Conservation (phyloP, 1,284 basidiomycete genomes). For the Hortiboletus rubellus region DNA sequence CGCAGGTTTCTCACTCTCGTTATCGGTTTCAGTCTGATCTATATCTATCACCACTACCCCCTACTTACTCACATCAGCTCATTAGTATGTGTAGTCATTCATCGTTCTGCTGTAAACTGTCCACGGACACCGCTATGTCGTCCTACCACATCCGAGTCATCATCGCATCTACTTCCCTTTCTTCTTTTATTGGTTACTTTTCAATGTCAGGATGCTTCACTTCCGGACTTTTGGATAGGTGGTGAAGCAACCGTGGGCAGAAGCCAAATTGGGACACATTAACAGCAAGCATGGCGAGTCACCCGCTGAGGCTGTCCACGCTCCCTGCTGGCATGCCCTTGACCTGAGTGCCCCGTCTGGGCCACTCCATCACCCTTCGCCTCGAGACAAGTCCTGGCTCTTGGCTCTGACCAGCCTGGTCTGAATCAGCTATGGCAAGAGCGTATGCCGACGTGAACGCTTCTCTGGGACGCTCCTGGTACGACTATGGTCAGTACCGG, state of each 20-base stretch:
- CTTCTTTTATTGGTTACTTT: constrained; percentile 2
- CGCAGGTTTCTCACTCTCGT: constrained; percentile 19
- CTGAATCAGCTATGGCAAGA: constrained; percentile 45
- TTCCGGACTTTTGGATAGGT: constrained; percentile 3
- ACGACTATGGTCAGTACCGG: constrained; percentile 48
- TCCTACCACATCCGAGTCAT: constrained; percentile 19
- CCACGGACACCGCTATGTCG: constrained; percentile 29
- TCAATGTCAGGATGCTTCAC: constrained; percentile 22
- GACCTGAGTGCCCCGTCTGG: constrained; percentile 29
- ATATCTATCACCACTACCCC: constrained; percentile 31
- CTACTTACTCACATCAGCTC: constrained; percentile 26
- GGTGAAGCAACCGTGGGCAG: not conserved
- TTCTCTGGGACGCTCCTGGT: constrained; percentile 47
- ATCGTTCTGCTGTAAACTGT: constrained; percentile 27
- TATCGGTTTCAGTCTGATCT: constrained; percentile 23
- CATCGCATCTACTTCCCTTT: constrained; percentile 18
- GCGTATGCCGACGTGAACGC: constrained; percentile 50
- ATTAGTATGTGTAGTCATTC: constrained; percentile 34
- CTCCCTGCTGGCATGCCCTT: constrained; percentile 14
- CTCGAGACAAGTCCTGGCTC: constrained; percentile 15
- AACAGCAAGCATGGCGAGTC: too few species aligned
- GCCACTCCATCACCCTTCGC: constrained; percentile 20
- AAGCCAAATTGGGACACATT: constrained; percentile 10
- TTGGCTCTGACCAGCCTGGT: constrained; percentile 17
- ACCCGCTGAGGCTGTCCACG: constrained; percentile 26